phyloP scores from a whole-genome alignment of 129 eudicot species.

The Smallanthus sonchifolius region DNA sequence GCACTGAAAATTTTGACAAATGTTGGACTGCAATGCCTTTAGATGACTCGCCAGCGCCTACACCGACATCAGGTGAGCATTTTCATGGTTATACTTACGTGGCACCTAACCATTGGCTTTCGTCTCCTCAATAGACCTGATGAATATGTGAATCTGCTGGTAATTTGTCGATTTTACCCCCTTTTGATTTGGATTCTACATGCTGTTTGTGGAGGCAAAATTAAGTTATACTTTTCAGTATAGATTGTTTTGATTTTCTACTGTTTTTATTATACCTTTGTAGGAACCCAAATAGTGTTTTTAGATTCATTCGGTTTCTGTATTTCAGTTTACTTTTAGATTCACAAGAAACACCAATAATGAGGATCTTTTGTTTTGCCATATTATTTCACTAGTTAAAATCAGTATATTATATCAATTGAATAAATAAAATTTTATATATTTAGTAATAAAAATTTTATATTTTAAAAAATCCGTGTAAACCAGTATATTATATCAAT shows the following conservation, averaged over 20 bases:
- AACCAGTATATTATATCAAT: too few relatives aligned
- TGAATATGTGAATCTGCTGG: conserved; percentile 5
- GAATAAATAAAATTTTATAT: too few relatives aligned
- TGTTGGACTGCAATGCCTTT: conserved; percentile 96
- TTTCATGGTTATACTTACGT: conserved; percentile 82
- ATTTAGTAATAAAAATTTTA: too few relatives aligned
- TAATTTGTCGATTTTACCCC: not conserved
- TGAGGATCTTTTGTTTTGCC: too few relatives aligned
- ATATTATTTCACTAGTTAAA: too few relatives aligned
- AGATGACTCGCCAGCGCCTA: conserved; percentile 90
- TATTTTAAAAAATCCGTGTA: too few relatives aligned
- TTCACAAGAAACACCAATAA: too few relatives aligned
- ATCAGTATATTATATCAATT: too few relatives aligned
- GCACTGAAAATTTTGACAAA: conserved; percentile 84
- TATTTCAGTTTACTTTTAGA: too few relatives aligned
- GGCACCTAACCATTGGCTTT: conserved; percentile 90
- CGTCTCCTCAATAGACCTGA: conserved; percentile 32
- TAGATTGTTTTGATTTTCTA: not conserved
- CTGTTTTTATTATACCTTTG: not conserved
- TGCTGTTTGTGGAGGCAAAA: not conserved
- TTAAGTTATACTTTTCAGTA: not conserved
- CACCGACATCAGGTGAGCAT: conserved; percentile 72
- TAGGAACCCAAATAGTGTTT: not conserved
- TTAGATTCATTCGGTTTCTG: too few relatives aligned
- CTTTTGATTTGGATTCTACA: not conserved